These are phyloP conservation scores for Talaromyces marneffei DNA, from an alignment of 2,329 filamentous ascomycete genomes.

Conservation along the genomic window DNA sequence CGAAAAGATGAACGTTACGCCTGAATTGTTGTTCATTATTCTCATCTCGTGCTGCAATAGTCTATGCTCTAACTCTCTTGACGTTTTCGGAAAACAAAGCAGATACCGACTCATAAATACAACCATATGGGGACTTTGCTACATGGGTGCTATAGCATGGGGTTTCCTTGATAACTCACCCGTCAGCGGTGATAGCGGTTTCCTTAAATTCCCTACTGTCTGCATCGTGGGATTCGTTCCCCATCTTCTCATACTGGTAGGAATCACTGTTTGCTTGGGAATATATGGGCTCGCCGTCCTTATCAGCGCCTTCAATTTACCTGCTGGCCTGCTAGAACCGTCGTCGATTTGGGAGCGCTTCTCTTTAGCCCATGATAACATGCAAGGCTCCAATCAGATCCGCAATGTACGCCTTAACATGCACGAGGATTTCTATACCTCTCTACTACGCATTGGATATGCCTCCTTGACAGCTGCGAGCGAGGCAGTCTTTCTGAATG, in stretches of 20 bases:
- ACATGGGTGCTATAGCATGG: constrained; percentile 79
- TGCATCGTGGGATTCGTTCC: constrained; percentile 94
- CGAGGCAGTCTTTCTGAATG: constrained; percentile 92
- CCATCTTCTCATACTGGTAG: constrained; percentile 77
- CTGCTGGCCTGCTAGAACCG: constrained; percentile 43
- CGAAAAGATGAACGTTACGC: constrained; percentile 76
- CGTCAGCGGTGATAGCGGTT: constrained; percentile 47
- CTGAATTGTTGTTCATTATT: constrained; percentile 80
- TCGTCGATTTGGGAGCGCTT: constrained; percentile 56
- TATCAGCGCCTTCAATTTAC: constrained; percentile 65
- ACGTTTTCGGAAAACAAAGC: constrained; percentile 72
- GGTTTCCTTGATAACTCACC: constrained; percentile 54
- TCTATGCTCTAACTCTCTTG: constrained; percentile 74
- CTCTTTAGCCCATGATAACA: constrained; percentile 69
- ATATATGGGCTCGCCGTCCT: constrained; percentile 75
- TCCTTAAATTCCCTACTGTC: constrained; percentile 85
- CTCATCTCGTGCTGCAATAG: constrained; percentile 87
- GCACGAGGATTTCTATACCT: constrained; percentile 94
- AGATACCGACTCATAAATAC: constrained; percentile 79
- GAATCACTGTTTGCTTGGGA: constrained; percentile 66
- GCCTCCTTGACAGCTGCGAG: constrained; percentile 85
- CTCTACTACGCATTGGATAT: constrained; percentile 79
- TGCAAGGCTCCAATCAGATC: constrained; percentile 85
- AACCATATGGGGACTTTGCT: constrained; percentile 81
- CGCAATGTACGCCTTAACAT: constrained; percentile 73